Conservation (phyloP, 208 protist species). For the Leishmania major region DNA sequence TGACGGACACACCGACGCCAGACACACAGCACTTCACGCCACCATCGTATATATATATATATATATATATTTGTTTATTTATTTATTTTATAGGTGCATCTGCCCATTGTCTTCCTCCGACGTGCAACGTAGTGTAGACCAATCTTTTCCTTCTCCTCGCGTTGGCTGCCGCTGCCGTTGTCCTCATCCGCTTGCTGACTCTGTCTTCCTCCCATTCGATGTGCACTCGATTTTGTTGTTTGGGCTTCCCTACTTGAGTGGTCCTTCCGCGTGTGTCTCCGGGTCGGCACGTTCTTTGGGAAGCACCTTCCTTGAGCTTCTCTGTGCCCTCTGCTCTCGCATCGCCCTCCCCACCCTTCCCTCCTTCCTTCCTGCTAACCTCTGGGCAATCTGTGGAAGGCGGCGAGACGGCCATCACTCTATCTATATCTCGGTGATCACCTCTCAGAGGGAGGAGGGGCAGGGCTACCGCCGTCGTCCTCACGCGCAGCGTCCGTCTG, state of each 20-base stretch:
- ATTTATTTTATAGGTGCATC: not conserved
- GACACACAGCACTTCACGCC: not conserved
- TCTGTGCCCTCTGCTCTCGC: not conserved
- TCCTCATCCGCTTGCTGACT: not conserved
- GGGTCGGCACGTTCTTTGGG: not conserved
- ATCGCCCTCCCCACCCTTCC: not conserved
- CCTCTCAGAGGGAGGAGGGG: not conserved
- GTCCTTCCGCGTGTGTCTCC: not conserved
- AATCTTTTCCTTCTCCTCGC: not conserved
- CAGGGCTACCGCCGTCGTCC: not conserved
- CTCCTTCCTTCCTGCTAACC: not conserved
- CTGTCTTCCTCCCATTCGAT: not conserved
- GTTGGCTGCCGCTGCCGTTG: not conserved
- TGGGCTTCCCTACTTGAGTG: not conserved
- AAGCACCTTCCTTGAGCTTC: not conserved
- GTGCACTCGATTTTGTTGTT: not conserved
- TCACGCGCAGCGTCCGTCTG: not conserved
- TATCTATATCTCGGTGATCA: not conserved
- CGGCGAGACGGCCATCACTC: not conserved
- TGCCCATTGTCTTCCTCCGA: not conserved
- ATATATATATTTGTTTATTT: not conserved
- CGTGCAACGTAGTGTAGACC: not conserved
- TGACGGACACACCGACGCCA: not conserved
- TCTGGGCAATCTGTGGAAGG: not conserved
- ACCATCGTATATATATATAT: not conserved